phyloP scores from a whole-genome alignment of 2,329 filamentous ascomycete genomes.

The Zymoseptoria passerinii region DNA sequence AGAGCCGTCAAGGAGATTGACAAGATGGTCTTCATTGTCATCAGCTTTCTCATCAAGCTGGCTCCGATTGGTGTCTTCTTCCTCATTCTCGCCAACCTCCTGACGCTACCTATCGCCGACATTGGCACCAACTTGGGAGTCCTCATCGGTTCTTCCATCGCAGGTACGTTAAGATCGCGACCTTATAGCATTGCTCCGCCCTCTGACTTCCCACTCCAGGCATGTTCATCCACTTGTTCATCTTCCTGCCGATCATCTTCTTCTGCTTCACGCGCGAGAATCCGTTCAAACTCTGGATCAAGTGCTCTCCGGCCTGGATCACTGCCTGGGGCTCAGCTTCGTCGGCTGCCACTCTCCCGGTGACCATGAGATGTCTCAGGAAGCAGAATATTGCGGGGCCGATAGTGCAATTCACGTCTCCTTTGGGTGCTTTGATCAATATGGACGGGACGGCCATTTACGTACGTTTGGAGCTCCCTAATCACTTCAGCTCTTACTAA shows the following conservation, averaged over 20 bases:
- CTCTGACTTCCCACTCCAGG: conserved; percentile 13
- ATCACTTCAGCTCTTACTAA: conserved; percentile 17
- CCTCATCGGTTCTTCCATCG: conserved; percentile 41
- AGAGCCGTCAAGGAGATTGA: conserved; percentile 42
- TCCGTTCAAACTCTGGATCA: conserved; percentile 43
- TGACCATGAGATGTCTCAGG: conserved; percentile 39
- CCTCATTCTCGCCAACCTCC: conserved; percentile 45
- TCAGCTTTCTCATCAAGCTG: conserved; percentile 42
- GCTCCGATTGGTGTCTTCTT: conserved; percentile 49
- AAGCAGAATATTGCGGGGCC: conserved; percentile 37
- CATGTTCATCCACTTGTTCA: conserved; percentile 42
- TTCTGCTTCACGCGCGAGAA: conserved; percentile 38
- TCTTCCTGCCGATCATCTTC: conserved; percentile 41
- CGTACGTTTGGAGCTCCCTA: conserved; percentile 1
- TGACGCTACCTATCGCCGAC: conserved; percentile 41
- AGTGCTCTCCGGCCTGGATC: conserved; percentile 45
- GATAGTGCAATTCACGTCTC: conserved; percentile 40
- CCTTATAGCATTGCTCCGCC: neutral
- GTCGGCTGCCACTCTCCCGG: conserved; percentile 45
- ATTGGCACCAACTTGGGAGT: conserved; percentile 45
- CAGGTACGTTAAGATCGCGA: neutral
- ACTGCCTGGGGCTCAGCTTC: conserved; percentile 49
- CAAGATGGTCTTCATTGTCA: conserved; percentile 39
- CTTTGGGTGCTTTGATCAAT: conserved; percentile 44
- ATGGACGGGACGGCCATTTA: conserved; percentile 36